Conservation (phyloP, 441 rosid genomes). For the Aleurites moluccanus region DNA sequence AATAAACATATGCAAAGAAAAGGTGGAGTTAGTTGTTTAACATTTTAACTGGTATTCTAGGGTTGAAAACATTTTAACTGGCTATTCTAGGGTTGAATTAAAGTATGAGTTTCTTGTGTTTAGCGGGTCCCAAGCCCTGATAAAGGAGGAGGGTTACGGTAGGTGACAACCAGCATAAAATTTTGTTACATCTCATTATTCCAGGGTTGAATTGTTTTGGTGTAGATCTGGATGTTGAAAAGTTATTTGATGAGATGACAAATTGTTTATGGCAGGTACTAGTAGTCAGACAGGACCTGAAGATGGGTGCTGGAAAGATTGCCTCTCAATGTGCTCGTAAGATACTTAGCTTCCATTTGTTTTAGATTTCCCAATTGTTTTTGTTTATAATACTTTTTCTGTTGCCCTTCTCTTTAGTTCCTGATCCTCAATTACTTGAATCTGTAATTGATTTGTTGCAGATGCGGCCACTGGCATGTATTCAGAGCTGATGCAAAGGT, state of each 20-base stretch:
- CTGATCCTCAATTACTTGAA: slow-evolving; percentile 8
- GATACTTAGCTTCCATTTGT: slow-evolving; percentile 25
- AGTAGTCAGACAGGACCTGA: slow-evolving; percentile 89
- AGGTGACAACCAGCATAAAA: too few species aligned
- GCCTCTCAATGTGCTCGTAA: slow-evolving; percentile 96
- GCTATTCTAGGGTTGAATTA: neutral
- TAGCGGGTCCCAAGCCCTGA: too few species aligned
- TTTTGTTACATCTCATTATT: too few species aligned
- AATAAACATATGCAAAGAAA: neutral
- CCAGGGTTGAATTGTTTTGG: neutral
- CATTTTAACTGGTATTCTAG: neutral
- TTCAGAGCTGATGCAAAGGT: slow-evolving; percentile 79
- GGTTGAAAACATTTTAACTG: too few species aligned
- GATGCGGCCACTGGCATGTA: slow-evolving; percentile 96
- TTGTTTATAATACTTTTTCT: neutral
- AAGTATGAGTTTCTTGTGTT: too few species aligned
- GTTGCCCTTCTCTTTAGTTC: neutral
- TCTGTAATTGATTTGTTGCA: slow-evolving; percentile 28
- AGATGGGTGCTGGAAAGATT: slow-evolving; percentile 87
- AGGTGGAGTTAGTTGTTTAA: neutral
- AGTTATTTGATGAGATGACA: neutral
- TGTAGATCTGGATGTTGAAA: neutral
- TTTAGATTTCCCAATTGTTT: slow-evolving; percentile 5
- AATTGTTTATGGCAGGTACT: slow-evolving; percentile 56
- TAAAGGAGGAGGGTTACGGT: too few species aligned